Evolutionary conservation across 1,284 basidiomycete genomes (phyloP).

Genomic region (Tilletia caries): DNA sequence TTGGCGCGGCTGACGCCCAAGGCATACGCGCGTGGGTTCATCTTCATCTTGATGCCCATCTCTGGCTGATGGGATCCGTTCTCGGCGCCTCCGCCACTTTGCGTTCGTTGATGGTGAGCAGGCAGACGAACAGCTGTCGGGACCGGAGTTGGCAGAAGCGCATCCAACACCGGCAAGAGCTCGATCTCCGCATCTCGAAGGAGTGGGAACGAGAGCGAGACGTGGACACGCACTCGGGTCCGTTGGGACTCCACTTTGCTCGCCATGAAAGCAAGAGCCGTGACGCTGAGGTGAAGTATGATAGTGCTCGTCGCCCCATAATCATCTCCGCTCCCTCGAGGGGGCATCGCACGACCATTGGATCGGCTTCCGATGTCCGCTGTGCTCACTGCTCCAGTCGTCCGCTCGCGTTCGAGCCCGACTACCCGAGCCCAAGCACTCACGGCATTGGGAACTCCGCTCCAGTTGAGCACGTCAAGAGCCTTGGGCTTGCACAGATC

Average conservation of each 20-base stretch:
- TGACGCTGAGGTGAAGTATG: constrained; percentile 1
- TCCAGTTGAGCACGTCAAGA: background rate
- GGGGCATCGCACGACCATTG: background rate
- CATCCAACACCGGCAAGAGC: constrained; percentile 1
- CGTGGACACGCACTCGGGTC: background rate
- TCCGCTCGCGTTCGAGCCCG: background rate
- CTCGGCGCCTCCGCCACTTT: background rate
- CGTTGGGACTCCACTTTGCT: constrained; percentile 1
- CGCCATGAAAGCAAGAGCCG: constrained; percentile 2
- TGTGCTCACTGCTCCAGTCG: background rate
- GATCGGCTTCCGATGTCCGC: background rate
- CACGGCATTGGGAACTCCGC: constrained; percentile 3
- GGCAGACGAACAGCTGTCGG: background rate
- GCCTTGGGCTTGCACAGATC: background rate
- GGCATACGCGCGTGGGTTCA: background rate
- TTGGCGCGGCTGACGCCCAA: background rate
- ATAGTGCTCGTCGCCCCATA: background rate
- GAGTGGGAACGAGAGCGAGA: background rate
- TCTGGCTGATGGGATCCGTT: background rate
- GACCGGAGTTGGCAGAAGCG: background rate
- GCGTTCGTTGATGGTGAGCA: too few species aligned
- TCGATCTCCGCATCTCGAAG: constrained; percentile 8
- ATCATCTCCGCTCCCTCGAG: background rate
- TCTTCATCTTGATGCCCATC: background rate
- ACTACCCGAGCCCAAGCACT: constrained; percentile 4